Conservation (phyloP, 192 early-diverging fungal species). For the Pilaira anomala region DNA sequence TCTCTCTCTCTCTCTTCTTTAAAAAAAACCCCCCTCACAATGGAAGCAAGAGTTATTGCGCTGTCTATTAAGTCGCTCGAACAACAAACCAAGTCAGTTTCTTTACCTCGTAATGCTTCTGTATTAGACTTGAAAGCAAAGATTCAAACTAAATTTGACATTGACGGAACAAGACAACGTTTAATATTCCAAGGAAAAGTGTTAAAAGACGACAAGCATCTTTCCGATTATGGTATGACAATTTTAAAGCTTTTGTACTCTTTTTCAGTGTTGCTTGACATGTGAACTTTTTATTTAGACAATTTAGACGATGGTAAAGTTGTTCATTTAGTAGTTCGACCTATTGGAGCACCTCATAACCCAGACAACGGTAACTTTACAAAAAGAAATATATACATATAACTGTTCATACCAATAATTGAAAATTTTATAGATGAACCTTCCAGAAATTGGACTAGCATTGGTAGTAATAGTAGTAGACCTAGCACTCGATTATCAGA, state of each 20-base stretch:
- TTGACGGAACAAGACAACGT: constrained; percentile 42
- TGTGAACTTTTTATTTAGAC: constrained; percentile 9
- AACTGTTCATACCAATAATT: neutral
- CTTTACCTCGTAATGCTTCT: constrained; percentile 36
- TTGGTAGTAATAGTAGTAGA: neutral
- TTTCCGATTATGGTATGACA: constrained; percentile 45
- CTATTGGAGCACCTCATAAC: constrained; percentile 44
- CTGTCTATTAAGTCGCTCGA: constrained; percentile 25
- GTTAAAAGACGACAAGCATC: constrained; percentile 39
- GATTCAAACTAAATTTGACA: constrained; percentile 35
- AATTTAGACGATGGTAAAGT: constrained; percentile 48
- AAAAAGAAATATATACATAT: neutral
- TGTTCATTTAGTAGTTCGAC: constrained; percentile 48
- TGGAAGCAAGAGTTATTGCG: too few relatives aligned
- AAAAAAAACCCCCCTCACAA: too few relatives aligned
- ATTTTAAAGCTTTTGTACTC: too few relatives aligned
- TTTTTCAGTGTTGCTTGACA: neutral
- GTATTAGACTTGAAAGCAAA: constrained; percentile 44
- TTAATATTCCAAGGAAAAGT: constrained; percentile 50
- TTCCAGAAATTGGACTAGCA: neutral
- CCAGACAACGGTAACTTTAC: constrained; percentile 40
- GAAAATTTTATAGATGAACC: constrained; percentile 33
- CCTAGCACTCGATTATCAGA: constrained; percentile 24
- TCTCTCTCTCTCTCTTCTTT: too few relatives aligned
- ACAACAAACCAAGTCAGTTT: constrained; percentile 36